These are phyloP conservation scores for Umbelopsis sp. DNA, from an alignment of 371 early-diverging fungal genomes.

Conservation along the genomic window DNA sequence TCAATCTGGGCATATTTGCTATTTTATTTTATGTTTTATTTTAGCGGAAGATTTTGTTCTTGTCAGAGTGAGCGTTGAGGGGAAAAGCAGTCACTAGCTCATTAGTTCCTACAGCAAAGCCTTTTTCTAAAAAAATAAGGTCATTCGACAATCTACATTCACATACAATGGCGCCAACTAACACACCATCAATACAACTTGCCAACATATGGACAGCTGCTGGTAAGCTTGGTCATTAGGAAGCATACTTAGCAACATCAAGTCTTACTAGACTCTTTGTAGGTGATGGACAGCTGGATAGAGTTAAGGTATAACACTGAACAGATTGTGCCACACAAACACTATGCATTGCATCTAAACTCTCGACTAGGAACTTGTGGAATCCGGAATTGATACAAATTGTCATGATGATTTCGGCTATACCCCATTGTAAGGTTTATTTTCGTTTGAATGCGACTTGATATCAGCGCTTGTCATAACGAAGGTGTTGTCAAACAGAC, in stretches of 20 bases:
- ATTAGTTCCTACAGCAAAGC: too few relatives aligned
- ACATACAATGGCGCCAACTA: conserved; percentile 10
- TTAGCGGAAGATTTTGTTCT: too few relatives aligned
- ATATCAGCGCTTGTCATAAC: background rate
- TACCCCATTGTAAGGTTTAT: conserved; percentile 61
- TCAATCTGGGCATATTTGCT: background rate
- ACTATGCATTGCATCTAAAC: background rate
- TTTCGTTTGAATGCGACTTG: background rate
- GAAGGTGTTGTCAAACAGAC: conserved; percentile 34
- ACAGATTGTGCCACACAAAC: background rate
- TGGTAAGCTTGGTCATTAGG: conserved; percentile 29
- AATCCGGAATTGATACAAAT: conserved; percentile 54
- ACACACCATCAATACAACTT: conserved; percentile 21
- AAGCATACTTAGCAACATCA: background rate
- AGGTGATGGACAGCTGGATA: conserved; percentile 52
- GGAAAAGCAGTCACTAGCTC: too few relatives aligned
- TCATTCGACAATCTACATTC: too few relatives aligned
- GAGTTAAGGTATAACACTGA: conserved; percentile 37
- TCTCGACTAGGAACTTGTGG: conserved; percentile 39
- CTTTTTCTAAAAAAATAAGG: too few relatives aligned
- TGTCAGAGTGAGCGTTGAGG: too few relatives aligned
- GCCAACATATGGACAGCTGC: conserved; percentile 56
- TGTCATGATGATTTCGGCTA: conserved; percentile 75
- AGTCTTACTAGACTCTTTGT: conserved; percentile 1
- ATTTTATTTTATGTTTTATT: too few relatives aligned